Conservation (phyloP, 768 basidiomycete species). For the Hygrocybe punicea region DNA sequence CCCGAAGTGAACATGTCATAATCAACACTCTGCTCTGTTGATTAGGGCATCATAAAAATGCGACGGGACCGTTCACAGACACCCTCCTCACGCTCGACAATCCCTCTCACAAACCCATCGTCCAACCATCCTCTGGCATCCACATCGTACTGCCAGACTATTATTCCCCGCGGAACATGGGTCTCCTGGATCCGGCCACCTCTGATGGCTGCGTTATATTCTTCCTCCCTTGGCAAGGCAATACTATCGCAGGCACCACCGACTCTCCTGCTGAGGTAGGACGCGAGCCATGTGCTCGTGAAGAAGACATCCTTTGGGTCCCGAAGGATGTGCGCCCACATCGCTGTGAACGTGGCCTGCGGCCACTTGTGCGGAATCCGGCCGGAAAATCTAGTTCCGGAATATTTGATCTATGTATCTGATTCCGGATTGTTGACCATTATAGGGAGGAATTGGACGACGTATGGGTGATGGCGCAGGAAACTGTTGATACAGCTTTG, state of each 20-base stretch:
- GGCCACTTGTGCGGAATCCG: constrained; percentile 87
- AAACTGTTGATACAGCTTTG: constrained; percentile 86
- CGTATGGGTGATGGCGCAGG: constrained; percentile 95
- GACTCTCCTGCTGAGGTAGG: constrained; percentile 75
- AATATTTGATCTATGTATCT: too few relatives aligned
- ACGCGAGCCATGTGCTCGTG: constrained; percentile 77
- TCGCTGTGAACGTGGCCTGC: constrained; percentile 92
- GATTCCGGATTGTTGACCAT: too few relatives aligned
- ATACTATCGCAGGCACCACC: constrained; percentile 95
- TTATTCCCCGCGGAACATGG: too few relatives aligned
- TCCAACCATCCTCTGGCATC: too few relatives aligned
- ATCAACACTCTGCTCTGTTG: not conserved
- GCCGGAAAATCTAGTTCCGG: constrained; percentile 53
- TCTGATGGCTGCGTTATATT: too few relatives aligned
- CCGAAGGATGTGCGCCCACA: constrained; percentile 96
- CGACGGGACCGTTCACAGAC: constrained; percentile 95
- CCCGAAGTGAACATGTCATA: too few relatives aligned
- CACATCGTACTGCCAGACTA: too few relatives aligned
- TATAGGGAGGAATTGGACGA: constrained; percentile 99
- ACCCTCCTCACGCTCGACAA: constrained; percentile 77
- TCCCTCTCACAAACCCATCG: too few relatives aligned
- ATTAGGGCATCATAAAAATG: constrained; percentile 88
- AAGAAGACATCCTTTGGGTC: too few relatives aligned
- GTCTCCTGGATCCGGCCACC: too few relatives aligned
- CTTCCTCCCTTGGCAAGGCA: constrained; percentile 98